phyloP scores from a whole-genome alignment of 2,329 filamentous ascomycete species.

The Ascochyta lentis region DNA sequence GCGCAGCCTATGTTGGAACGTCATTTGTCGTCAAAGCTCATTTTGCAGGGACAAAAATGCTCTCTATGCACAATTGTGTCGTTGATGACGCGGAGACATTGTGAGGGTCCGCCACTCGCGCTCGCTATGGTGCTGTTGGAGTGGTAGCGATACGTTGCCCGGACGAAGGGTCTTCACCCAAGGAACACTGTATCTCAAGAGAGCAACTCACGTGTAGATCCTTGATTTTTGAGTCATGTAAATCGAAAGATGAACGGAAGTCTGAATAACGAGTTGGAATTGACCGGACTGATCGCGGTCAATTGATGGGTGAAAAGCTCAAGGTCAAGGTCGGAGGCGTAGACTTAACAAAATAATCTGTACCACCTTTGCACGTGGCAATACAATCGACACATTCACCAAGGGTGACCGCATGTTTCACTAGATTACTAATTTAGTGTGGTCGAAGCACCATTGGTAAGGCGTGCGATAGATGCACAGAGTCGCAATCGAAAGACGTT shows the following conservation, averaged over 20 bases:
- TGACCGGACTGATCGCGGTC: background rate
- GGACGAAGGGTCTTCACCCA: background rate
- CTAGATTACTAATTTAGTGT: background rate
- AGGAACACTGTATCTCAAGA: background rate
- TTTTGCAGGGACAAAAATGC: background rate
- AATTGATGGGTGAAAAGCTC: background rate
- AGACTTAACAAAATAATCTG: background rate
- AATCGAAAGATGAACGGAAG: background rate
- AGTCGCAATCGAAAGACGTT: conserved; percentile 4
- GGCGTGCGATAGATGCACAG: background rate
- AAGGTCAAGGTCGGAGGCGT: background rate
- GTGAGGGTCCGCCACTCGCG: background rate
- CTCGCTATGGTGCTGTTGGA: background rate
- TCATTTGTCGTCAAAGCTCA: background rate
- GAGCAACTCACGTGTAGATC: background rate
- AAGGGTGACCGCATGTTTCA: background rate
- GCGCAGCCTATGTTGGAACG: background rate
- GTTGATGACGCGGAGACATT: conserved; percentile 7
- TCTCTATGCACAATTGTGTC: background rate
- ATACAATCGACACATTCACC: background rate
- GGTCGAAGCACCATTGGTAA: background rate
- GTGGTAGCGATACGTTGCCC: conserved; percentile 9
- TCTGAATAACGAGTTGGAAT: background rate
- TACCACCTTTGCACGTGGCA: background rate
- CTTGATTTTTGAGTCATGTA: background rate